Percentiles rank a stretch among this genome's conserved stretches.
These are phyloP conservation scores for Daedalea quercina DNA, from an alignment of 768 basidiomycete species.

Conservation along the genomic window DNA sequence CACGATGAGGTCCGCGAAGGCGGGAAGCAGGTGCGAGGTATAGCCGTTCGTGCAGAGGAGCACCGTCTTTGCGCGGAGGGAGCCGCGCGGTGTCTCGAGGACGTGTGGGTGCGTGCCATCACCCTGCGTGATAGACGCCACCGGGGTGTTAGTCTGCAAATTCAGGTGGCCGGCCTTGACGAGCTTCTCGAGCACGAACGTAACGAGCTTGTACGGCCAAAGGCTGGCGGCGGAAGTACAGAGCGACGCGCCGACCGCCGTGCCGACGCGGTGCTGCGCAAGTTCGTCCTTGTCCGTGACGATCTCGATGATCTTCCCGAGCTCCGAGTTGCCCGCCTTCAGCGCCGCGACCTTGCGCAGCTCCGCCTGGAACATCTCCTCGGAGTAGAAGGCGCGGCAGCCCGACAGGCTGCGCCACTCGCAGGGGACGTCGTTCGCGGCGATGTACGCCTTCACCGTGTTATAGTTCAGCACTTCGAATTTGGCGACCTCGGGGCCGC, in stretches of 20 bases:
- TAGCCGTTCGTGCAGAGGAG: slow-evolving; percentile 89
- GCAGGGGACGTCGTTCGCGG: slow-evolving; percentile 46
- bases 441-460: slow-evolving; percentile 45
- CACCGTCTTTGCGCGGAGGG: slow-evolving; percentile 52
- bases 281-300: not conserved
- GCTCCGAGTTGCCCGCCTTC: not conserved
- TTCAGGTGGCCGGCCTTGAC: slow-evolving; percentile 44
- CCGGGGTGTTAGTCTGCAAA: slow-evolving; percentile 55
- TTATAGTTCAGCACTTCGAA: slow-evolving; percentile 55
- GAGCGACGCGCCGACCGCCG: not conserved
- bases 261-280: not conserved
- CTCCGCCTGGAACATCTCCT: not conserved
- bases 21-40: slow-evolving; percentile 60
- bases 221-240: not conserved
- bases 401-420: not conserved
- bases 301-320: not conserved
- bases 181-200: slow-evolving; percentile 48
- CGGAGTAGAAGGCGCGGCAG: not conserved
- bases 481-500: slow-evolving; percentile 41
- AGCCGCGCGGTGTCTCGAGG: slow-evolving; percentile 54
- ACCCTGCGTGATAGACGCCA: slow-evolving; percentile 16
- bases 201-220: slow-evolving; percentile 57
- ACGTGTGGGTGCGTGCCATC: slow-evolving; percentile 32
- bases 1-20: slow-evolving; percentile 54
- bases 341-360: not conserved